A percentile compares a stretch with the other conserved stretches of the same genome.
Conservation (phyloP, 768 basidiomycete species). For the Heimioporus sp. region DNA sequence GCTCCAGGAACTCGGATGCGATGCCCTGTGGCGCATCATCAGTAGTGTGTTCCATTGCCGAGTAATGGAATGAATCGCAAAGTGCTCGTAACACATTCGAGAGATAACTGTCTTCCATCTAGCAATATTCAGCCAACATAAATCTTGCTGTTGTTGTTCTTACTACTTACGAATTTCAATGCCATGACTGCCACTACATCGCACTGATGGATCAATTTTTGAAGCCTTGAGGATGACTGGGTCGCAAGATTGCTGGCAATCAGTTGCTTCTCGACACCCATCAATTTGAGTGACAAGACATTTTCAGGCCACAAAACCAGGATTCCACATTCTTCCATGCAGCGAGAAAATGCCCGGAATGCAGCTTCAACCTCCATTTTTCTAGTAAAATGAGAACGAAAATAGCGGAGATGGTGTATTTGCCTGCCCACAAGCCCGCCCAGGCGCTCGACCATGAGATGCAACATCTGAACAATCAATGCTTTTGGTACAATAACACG, state of each 20-base stretch:
- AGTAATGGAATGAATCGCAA: background rate
- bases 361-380: constrained; percentile 16
- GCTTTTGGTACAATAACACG: constrained; percentile 14
- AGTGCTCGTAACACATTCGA: too few relatives aligned
- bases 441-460: constrained; percentile 27
- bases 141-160: too few relatives aligned
- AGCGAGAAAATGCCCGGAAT: constrained; percentile 30
- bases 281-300: background rate
- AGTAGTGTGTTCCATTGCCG: background rate
- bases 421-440: constrained; percentile 31
- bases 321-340: constrained; percentile 9
- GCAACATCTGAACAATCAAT: background rate
- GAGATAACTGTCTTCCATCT: too few relatives aligned
- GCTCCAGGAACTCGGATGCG: background rate
- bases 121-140: too few relatives aligned
- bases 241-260: constrained; percentile 32
- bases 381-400: constrained; percentile 12
- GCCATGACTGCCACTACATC: too few relatives aligned
- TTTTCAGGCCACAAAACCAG: background rate
- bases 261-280: constrained; percentile 8
- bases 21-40: background rate
- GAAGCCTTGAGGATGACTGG: constrained; percentile 11
- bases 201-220: background rate
- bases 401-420: background rate
- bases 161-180: too few relatives aligned